Percentiles rank a stretch among this genome's conserved stretches.
phyloP scores from a whole-genome alignment of 73 alveolate genomes.

The Paramecium pentaurelia region DNA sequence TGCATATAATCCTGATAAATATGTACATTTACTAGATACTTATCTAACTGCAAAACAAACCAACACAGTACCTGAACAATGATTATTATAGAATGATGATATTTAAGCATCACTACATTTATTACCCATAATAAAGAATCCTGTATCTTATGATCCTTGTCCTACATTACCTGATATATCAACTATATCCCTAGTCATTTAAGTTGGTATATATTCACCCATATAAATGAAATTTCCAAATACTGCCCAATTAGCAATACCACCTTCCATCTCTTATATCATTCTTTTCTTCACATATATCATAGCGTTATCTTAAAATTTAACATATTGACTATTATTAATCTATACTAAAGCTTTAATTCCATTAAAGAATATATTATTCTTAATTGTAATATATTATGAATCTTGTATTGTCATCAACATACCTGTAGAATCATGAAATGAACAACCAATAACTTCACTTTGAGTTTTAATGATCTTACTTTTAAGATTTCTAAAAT shows the following conservation, averaged over 20 bases:
- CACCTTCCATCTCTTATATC: neutral
- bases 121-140: constrained; percentile 16
- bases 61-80: neutral
- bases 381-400: neutral
- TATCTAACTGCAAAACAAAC: neutral
- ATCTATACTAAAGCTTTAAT: neutral
- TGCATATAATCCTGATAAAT: neutral
- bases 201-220: neutral
- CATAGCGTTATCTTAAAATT: neutral
- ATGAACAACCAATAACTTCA: constrained; percentile 38
- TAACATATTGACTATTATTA: neutral
- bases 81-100: constrained; percentile 1
- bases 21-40: neutral
- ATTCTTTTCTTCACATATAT: constrained; percentile 15
- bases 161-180: constrained; percentile 41
- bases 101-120: neutral
- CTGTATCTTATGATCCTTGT: constrained; percentile 21
- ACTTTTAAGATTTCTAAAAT: constrained; percentile 13
- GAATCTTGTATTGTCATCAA: neutral
- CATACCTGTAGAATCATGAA: constrained; percentile 60
- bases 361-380: constrained; percentile 7
- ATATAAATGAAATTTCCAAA: constrained; percentile 11
- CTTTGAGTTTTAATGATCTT: neutral
- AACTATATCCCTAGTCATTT: neutral
- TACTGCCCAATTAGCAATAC: constrained; percentile 54